These are phyloP conservation scores for Monilinia vaccinii-corymbosi DNA, from an alignment of 2,329 filamentous ascomycete species.

Conservation along the genomic window DNA sequence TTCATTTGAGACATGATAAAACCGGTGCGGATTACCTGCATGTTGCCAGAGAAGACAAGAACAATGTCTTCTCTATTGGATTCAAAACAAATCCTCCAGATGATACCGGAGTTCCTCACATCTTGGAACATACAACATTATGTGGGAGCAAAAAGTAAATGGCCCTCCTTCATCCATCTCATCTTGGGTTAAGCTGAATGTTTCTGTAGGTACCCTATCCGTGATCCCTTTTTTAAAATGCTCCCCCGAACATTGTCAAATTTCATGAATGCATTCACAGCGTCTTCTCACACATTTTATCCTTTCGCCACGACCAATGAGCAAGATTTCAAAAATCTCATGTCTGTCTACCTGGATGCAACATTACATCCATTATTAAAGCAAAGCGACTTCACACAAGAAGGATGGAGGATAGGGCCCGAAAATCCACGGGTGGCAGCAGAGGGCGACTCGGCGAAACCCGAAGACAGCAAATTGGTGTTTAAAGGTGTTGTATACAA, in stretches of 20 bases:
- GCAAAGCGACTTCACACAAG: constrained; percentile 85
- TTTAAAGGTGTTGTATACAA: constrained; percentile 99
- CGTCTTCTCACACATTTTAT: constrained; percentile 92
- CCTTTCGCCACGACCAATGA: constrained; percentile 95
- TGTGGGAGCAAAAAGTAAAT: constrained; percentile 86
- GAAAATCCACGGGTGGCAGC: constrained; percentile 60
- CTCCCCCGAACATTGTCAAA: constrained; percentile 95
- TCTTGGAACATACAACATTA: constrained; percentile 92
- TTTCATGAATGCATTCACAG: constrained; percentile 99
- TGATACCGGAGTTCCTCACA: constrained; percentile 92
- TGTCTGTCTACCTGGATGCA: constrained; percentile 94
- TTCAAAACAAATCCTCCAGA: constrained; percentile 99
- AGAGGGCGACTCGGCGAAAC: constrained; percentile 34
- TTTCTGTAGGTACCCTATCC: constrained; percentile 71
- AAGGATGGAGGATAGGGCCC: constrained; percentile 92
- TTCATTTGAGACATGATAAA: constrained; percentile 87
- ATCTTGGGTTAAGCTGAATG: constrained; percentile 26
- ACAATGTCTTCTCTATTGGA: constrained; percentile 98
- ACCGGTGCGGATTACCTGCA: constrained; percentile 95
- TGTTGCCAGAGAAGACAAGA: constrained; percentile 87
- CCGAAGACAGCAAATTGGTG: constrained; percentile 59
- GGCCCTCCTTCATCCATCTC: not conserved
- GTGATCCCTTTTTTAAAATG: constrained; percentile 99
- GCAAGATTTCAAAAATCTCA: constrained; percentile 90
- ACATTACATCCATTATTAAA: constrained; percentile 86